phyloP scores from a whole-genome alignment of 495 filamentous ascomycete species.

The Elaphomyces granulatus region DNA sequence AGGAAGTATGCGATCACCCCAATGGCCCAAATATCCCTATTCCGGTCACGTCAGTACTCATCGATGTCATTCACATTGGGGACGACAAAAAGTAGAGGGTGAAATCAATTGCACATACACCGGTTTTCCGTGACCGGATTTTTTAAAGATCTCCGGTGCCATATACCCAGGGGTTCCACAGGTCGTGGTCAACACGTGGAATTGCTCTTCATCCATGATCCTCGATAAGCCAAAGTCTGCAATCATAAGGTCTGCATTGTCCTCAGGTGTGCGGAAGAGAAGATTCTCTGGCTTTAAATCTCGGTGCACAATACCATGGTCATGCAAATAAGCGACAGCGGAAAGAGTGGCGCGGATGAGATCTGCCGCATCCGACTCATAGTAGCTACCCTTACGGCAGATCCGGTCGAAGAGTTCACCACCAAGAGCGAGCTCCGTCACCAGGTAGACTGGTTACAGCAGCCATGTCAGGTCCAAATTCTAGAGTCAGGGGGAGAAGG shows the following conservation, averaged over 20 bases:
- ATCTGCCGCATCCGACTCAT: constrained; percentile 91
- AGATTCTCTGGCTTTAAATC: constrained; percentile 48
- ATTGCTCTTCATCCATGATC: constrained; percentile 99
- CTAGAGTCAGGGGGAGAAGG: no score
- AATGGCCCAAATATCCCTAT: constrained; percentile 64
- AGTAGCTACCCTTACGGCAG: constrained; percentile 95
- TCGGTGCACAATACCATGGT: constrained; percentile 95
- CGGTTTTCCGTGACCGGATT: constrained; percentile 64
- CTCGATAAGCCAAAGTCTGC: constrained; percentile 89
- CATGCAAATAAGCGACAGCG: constrained; percentile 96
- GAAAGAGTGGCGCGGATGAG: constrained; percentile 89
- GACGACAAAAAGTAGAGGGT: no score
- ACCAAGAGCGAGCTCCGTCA: constrained; percentile 91
- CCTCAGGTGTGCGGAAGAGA: constrained; percentile 41
- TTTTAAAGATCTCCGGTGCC: constrained; percentile 73
- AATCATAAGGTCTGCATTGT: constrained; percentile 62
- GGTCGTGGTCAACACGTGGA: constrained; percentile 93
- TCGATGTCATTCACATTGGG: no score
- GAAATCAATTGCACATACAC: constrained; percentile 53
- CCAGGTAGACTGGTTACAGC: constrained; percentile 62
- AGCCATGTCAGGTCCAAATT: no score
- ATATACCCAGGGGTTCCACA: constrained; percentile 97
- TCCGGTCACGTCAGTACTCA: no score
- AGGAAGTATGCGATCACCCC: constrained; percentile 90
- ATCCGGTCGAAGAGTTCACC: constrained; percentile 98